Evolutionary conservation across 257 asterid species (phyloP).

Genomic region (Jacaranda copaia): DNA sequence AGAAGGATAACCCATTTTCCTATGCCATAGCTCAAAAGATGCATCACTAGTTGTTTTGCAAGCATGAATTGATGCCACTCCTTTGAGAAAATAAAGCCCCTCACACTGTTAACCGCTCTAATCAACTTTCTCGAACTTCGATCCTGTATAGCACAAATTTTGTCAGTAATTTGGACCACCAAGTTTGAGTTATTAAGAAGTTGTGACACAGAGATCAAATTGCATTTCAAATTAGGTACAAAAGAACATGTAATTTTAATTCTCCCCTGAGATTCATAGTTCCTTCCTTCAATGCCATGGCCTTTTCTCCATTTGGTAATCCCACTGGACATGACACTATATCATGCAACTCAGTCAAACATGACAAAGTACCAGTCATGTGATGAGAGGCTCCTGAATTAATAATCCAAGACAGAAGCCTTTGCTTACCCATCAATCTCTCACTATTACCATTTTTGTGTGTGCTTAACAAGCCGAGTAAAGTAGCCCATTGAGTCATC

Average conservation of each 20-base stretch:
- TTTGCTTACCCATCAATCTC: not conserved
- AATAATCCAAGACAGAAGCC: not conserved
- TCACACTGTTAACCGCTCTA: too few species aligned
- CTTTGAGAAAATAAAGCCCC: too few species aligned
- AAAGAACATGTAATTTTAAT: not conserved
- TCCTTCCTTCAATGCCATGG: not conserved
- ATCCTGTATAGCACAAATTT: too few species aligned
- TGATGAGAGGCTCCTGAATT: not conserved
- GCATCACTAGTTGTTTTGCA: too few species aligned
- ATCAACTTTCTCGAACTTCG: too few species aligned
- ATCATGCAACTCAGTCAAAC: not conserved
- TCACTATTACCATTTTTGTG: too few species aligned
- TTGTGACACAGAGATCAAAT: not conserved
- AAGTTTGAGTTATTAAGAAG: too few species aligned
- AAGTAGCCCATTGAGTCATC: not conserved
- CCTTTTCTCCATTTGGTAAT: not conserved
- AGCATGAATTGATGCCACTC: too few species aligned
- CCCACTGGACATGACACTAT: not conserved
- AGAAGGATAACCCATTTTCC: too few species aligned
- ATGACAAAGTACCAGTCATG: not conserved
- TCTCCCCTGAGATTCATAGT: not conserved
- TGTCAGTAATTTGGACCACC: too few species aligned
- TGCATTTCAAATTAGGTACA: not conserved
- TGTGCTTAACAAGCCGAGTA: too few species aligned
- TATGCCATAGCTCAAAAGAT: too few species aligned